A percentile compares a stretch with the other conserved stretches of the same genome.
These are phyloP conservation scores for Hemileia vastatrix DNA, from an alignment of 1,284 basidiomycete species.

Conservation along the genomic window DNA sequence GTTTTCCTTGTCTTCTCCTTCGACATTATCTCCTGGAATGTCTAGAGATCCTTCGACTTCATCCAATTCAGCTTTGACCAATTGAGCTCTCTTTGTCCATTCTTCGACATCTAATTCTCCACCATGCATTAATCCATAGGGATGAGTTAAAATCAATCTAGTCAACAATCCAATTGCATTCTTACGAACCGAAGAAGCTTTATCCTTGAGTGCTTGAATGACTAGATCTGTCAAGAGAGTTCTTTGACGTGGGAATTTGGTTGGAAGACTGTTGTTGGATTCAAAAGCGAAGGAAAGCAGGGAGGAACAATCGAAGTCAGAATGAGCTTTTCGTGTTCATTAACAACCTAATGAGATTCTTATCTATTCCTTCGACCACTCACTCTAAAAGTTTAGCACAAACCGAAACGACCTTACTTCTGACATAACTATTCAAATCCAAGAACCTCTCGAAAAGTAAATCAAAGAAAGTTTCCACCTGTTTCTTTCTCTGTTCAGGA, in stretches of 20 bases:
- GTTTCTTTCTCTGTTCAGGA: constrained; percentile 60
- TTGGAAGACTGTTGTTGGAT: constrained; percentile 52
- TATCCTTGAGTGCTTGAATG: constrained; percentile 75
- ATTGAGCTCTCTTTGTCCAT: constrained; percentile 63
- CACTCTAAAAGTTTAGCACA: constrained; percentile 59
- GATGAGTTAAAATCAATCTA: constrained; percentile 74
- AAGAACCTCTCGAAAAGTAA: constrained; percentile 74
- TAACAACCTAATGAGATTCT: background rate
- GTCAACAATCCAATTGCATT: constrained; percentile 67
- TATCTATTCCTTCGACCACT: too few species aligned
- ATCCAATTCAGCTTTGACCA: constrained; percentile 52
- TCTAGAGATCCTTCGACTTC: constrained; percentile 39
- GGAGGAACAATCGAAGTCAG: background rate
- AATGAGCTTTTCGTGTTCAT: background rate
- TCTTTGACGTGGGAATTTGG: constrained; percentile 79
- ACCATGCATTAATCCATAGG: constrained; percentile 73
- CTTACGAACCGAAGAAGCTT: constrained; percentile 75
- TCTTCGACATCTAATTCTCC: constrained; percentile 64
- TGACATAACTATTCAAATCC: constrained; percentile 85
- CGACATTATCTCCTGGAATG: constrained; percentile 51
- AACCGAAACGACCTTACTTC: constrained; percentile 71
- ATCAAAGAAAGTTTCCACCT: constrained; percentile 71
- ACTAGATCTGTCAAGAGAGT: constrained; percentile 65
- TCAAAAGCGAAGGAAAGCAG: constrained; percentile 35
- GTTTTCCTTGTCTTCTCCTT: constrained; percentile 49